These are phyloP conservation scores for Remersonia thermophila DNA, from an alignment of 2,329 filamentous ascomycete species.

Conservation along the genomic window DNA sequence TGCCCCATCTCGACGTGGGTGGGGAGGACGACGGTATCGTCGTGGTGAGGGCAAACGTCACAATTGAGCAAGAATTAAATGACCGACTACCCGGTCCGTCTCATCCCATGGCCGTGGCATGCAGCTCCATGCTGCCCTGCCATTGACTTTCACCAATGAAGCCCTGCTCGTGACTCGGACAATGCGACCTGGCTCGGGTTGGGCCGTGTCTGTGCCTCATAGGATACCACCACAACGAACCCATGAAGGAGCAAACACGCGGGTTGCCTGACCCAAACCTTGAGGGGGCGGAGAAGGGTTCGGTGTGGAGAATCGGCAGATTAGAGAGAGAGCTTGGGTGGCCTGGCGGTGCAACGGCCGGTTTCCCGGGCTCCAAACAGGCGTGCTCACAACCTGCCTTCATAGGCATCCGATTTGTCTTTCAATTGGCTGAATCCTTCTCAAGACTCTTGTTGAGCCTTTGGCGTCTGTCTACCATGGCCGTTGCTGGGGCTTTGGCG, in stretches of 20 bases:
- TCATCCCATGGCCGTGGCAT: conserved; percentile 11
- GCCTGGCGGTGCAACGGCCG: too few relatives aligned
- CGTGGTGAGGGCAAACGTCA: conserved; percentile 8
- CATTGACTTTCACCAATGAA: conserved; percentile 15
- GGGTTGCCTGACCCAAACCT: not conserved
- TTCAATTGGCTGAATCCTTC: too few relatives aligned
- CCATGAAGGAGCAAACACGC: conserved; percentile 3
- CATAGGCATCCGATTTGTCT: too few relatives aligned
- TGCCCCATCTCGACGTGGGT: conserved; percentile 2
- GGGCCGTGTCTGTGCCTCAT: conserved; percentile 18
- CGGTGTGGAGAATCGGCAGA: not conserved
- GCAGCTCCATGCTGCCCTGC: conserved; percentile 10
- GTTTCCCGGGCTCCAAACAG: too few relatives aligned
- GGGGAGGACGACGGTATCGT: conserved; percentile 2
- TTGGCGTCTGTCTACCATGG: too few relatives aligned
- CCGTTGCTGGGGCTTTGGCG: too few relatives aligned
- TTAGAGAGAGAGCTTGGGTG: too few relatives aligned
- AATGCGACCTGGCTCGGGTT: conserved; percentile 18
- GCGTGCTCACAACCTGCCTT: too few relatives aligned
- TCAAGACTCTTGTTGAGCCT: too few relatives aligned
- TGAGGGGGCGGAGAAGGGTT: not conserved
- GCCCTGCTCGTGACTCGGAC: conserved; percentile 14
- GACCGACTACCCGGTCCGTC: conserved; percentile 10
- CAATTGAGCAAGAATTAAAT: conserved; percentile 10
- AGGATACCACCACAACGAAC: conserved; percentile 8